phyloP scores from a whole-genome alignment of 2,329 filamentous ascomycete species.

The Zymoseptoria pseudotritici region DNA sequence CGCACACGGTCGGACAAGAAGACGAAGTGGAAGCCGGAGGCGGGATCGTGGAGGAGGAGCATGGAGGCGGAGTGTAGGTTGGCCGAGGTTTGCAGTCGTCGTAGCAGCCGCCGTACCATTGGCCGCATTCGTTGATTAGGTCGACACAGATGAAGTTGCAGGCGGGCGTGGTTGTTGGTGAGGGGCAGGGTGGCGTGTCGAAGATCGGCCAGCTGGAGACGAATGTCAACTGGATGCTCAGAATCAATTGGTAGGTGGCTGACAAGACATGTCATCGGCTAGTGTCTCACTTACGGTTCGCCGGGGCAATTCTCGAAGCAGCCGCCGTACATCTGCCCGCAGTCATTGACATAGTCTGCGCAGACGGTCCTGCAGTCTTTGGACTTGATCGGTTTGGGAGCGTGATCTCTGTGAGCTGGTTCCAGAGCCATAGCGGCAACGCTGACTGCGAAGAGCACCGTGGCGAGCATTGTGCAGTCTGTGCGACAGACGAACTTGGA shows the following conservation, averaged over 20 bases:
- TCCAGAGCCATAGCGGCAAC: background rate
- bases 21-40: background rate
- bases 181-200: background rate
- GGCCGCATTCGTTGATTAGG: conserved; percentile 1
- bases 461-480: background rate
- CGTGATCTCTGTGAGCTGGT: background rate
- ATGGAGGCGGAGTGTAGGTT: conserved; percentile 1
- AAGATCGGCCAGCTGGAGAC: background rate
- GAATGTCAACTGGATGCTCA: too few relatives aligned
- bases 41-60: background rate
- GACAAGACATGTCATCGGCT: too few relatives aligned
- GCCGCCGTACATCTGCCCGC: conserved; percentile 7
- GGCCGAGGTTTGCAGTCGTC: background rate
- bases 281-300: background rate
- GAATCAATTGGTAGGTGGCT: too few relatives aligned
- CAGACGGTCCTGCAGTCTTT: background rate
- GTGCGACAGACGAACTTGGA: background rate
- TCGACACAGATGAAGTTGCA: background rate
- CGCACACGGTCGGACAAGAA: background rate
- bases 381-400: background rate
- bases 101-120: conserved; percentile 4
- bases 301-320: conserved; percentile 4
- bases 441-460: background rate
- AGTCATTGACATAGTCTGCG: conserved; percentile 7
- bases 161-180: background rate